Base-by-base conservation (phyloP, 768 basidiomycete genomes). In the Tylopilus intermedius region DNA sequence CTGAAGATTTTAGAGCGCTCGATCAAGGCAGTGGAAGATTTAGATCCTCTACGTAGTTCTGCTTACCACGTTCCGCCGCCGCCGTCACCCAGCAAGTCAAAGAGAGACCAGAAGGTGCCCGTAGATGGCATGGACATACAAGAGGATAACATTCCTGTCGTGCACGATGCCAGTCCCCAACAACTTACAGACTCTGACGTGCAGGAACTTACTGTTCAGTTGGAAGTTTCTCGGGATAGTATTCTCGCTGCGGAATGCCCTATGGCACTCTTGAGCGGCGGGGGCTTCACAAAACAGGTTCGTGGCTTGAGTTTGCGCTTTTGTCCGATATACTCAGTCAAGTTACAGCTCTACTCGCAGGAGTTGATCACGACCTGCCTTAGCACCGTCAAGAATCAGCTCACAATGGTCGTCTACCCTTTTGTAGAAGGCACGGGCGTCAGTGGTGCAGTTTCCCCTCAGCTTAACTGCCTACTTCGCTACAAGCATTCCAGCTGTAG, bases 281-380 rank as follows among this genome's bases (percentile, higher is more conserved):
- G 91, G 57, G 77, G 87, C 22, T 72, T 95, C 50, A 80, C 90
- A 2, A 95, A 95, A 67, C 90, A 94, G 79, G 94, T 92, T 44
- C 35, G 80, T 57, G 22, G 43, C 24, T 49, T 51, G 14, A 9
- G 21, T 30, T 26, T 15, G 15, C 11, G 45, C 45, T 29, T 37
- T 52, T 22, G 26, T 29, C 49, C 8, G 26, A 51, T 32, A 21
- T 45, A 30, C 42, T 42, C 27, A 58, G 54, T 38, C 46, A 1
- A 35, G 18, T 37, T 35, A 7, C 62, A 94, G 88, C 73, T 97
- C 8, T 95, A 95, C 67, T 96, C 95, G 0, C 93, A 97, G 67
- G 96, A 99, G 65, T 76, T 94, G 10, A 90, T 99, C 56, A 84
- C 84, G 0, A 74, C 79, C 0, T 91, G 93, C 70, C 74, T 97